These are phyloP conservation scores for Penicillium psychrofluorescens DNA, from an alignment of 495 filamentous ascomycete species.

Conservation along the genomic window DNA sequence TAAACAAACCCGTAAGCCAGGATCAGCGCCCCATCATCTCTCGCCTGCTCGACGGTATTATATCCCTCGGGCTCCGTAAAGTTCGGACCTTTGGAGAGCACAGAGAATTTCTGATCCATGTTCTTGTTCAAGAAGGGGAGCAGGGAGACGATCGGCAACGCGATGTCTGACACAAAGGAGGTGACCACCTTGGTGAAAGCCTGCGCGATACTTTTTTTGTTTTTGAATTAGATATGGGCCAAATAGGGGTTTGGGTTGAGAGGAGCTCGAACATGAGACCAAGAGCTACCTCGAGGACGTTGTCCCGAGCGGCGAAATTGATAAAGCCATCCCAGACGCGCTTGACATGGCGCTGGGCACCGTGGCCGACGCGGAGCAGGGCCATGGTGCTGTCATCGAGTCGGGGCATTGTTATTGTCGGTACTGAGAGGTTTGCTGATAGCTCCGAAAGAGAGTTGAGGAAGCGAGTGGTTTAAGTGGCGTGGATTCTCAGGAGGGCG, in stretches of 20 bases:
- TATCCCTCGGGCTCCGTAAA: slow-evolving; percentile 44
- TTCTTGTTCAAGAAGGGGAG: slow-evolving; percentile 64
- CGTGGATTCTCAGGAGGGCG: neutral
- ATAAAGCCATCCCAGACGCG: slow-evolving; percentile 54
- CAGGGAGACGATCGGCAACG: slow-evolving; percentile 62
- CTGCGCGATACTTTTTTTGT: slow-evolving; percentile 53
- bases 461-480: neutral
- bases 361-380: slow-evolving; percentile 19
- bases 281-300: slow-evolving; percentile 69
- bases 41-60: slow-evolving; percentile 61
- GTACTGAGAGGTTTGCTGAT: neutral
- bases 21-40: slow-evolving; percentile 63
- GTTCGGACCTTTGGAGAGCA: slow-evolving; percentile 50
- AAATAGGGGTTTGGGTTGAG: neutral
- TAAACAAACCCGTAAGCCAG: slow-evolving; percentile 58
- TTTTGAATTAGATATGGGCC: neutral
- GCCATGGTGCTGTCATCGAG: slow-evolving; percentile 22
- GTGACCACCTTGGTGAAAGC: slow-evolving; percentile 68
- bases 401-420: slow-evolving; percentile 19
- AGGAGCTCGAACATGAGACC: slow-evolving; percentile 57
- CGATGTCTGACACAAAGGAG: slow-evolving; percentile 63
- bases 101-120: slow-evolving; percentile 68
- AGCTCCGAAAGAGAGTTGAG: neutral
- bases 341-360: slow-evolving; percentile 25
- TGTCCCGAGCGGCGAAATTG: slow-evolving; percentile 66